Percentiles rank a stretch among this genome's conserved stretches.
phyloP scores from a whole-genome alignment of 2,329 filamentous ascomycete genomes.

The Pseudopithomyces chartarum region DNA sequence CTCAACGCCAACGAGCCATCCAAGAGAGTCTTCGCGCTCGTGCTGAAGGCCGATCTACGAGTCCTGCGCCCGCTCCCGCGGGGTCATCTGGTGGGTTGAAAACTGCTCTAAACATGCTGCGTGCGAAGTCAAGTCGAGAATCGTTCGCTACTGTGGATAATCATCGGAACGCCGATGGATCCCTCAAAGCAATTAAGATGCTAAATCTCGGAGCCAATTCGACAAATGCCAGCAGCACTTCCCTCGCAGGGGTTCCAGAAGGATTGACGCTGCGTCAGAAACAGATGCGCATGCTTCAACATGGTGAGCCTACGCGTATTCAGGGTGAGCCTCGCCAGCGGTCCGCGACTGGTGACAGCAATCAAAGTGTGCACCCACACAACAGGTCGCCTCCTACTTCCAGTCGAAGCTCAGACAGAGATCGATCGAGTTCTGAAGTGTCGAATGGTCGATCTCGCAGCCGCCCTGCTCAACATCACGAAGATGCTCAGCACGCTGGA shows the following conservation, averaged over 20 bases:
- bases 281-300: constrained; percentile 36
- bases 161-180: constrained; percentile 44
- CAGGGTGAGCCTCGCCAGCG: constrained; percentile 35
- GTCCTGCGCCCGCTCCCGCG: constrained; percentile 37
- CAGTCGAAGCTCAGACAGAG: constrained; percentile 49
- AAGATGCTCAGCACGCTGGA: constrained; percentile 57
- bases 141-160: constrained; percentile 60
- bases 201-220: constrained; percentile 59
- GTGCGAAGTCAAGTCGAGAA: constrained; percentile 69
- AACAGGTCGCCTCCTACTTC: constrained; percentile 47
- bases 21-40: constrained; percentile 75
- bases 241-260: constrained; percentile 38
- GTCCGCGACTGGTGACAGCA: constrained; percentile 42
- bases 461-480: constrained; percentile 53
- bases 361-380: constrained; percentile 29
- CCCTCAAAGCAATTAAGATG: constrained; percentile 65
- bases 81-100: constrained; percentile 51
- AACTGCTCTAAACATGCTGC: constrained; percentile 66
- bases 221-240: constrained; percentile 44
- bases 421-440: constrained; percentile 61
- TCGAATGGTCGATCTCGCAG: constrained; percentile 61
- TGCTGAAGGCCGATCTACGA: constrained; percentile 56
- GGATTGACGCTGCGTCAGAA: constrained; percentile 33
- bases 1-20: constrained; percentile 70
- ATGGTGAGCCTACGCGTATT: constrained; percentile 42